Percentiles rank a stretch among this genome's conserved stretches.
phyloP scores from a whole-genome alignment of 192 early-diverging fungal species.

The Coemansia sp. region DNA sequence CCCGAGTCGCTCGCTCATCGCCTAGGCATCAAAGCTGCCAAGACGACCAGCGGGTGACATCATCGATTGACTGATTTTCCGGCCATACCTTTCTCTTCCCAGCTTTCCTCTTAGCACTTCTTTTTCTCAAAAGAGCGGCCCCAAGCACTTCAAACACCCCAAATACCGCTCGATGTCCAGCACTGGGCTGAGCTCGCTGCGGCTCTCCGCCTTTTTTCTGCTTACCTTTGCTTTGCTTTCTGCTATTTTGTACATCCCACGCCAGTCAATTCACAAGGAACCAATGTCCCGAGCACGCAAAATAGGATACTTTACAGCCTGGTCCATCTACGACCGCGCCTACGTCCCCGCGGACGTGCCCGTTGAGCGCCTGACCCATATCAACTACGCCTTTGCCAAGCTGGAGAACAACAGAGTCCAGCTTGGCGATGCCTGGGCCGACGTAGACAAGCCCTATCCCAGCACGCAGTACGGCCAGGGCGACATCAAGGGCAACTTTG shows the following conservation, averaged over 20 bases:
- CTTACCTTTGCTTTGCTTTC: constrained; percentile 20
- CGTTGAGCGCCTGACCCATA: constrained; percentile 69
- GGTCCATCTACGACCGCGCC: constrained; percentile 73
- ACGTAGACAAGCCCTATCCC: constrained; percentile 65
- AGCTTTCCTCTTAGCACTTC: neutral
- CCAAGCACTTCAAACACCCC: too few relatives aligned
- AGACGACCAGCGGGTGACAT: neutral
- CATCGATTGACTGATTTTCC: neutral
- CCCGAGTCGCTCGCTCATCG: constrained; percentile 20
- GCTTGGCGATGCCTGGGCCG: constrained; percentile 74
- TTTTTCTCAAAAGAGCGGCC: neutral
- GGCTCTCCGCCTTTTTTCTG: constrained; percentile 11
- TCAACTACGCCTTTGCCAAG: constrained; percentile 81
- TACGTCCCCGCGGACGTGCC: constrained; percentile 62
- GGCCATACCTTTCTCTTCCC: neutral
- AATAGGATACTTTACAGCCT: constrained; percentile 53
- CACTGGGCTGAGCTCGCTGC: neutral
- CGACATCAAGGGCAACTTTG: constrained; percentile 62
- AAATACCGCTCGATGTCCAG: neutral
- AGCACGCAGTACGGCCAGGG: constrained; percentile 54
- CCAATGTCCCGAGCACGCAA: constrained; percentile 38
- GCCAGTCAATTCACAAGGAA: neutral
- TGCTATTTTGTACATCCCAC: constrained; percentile 27
- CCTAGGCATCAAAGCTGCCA: constrained; percentile 3
- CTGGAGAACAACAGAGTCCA: constrained; percentile 64